phyloP scores from a whole-genome alignment of 345 rosid genomes.

The Capsella bursapastoris region DNA sequence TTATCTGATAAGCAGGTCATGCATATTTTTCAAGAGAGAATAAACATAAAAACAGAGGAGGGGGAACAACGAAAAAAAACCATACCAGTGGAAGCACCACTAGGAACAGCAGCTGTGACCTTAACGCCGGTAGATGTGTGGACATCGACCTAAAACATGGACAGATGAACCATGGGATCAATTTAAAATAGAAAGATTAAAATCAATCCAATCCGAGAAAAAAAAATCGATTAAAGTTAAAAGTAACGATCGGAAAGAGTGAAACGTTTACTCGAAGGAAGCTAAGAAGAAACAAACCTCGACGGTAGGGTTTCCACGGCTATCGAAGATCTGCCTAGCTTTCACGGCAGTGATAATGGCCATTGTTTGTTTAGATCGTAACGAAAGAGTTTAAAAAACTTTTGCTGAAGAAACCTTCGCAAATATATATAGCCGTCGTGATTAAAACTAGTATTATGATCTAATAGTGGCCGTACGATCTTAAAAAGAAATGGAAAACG shows the following conservation, averaged over 20 bases:
- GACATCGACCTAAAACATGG: constrained; percentile 60
- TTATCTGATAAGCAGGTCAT: too few species aligned
- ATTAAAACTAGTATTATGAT: background rate
- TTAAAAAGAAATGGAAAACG: background rate
- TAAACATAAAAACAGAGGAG: background rate
- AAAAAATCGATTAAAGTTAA: background rate
- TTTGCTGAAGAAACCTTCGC: constrained; percentile 15
- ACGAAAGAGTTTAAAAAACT: background rate
- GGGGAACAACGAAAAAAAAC: background rate
- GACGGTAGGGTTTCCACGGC: constrained; percentile 98
- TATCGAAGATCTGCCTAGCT: constrained; percentile 94
- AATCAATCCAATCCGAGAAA: background rate
- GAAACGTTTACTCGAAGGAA: background rate
- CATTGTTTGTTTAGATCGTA: constrained; percentile 41
- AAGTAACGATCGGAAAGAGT: background rate
- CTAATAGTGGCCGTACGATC: constrained; percentile 15
- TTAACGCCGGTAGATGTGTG: constrained; percentile 58
- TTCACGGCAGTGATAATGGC: constrained; percentile 64
- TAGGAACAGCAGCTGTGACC: constrained; percentile 85
- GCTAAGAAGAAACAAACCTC: constrained; percentile 52
- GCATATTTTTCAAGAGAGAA: too few species aligned
- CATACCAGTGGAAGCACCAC: constrained; percentile 96
- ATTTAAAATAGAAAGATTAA: too few species aligned
- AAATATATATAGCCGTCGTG: constrained; percentile 28
- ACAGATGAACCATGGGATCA: background rate